phyloP scores from a whole-genome alignment of 768 basidiomycete species.

The Xanthoconium purpureum region DNA sequence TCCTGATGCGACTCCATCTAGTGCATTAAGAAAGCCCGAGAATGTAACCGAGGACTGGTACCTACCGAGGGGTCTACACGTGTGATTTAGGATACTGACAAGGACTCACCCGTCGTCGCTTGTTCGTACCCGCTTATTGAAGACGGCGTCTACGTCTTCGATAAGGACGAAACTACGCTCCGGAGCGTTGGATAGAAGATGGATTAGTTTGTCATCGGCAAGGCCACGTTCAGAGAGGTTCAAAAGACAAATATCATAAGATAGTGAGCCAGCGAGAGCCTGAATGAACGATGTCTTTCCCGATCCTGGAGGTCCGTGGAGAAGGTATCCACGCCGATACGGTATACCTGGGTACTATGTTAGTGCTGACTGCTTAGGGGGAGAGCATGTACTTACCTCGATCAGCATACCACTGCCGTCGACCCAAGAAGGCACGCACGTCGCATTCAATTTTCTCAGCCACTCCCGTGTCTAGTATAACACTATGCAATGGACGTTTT shows the following conservation, averaged over 20 bases:
- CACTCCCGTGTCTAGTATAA: conserved; percentile 81
- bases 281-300: conserved; percentile 99
- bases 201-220: conserved; percentile 94
- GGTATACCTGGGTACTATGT: conserved; percentile 70
- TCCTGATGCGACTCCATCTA: conserved; percentile 96
- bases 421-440: conserved; percentile 72
- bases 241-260: conserved; percentile 93
- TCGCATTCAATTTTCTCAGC: conserved; percentile 82
- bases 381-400: conserved; percentile 58
- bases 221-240: conserved; percentile 96
- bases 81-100: neutral
- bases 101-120: conserved; percentile 82
- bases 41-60: conserved; percentile 96
- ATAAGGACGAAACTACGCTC: conserved; percentile 93
- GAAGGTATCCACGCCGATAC: conserved; percentile 90
- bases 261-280: conserved; percentile 86
- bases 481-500: conserved; percentile 83
- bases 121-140: conserved; percentile 88
- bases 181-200: conserved; percentile 88
- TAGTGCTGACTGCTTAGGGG: neutral
- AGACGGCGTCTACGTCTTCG: conserved; percentile 97
- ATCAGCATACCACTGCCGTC: conserved; percentile 94
- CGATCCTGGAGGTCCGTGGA: conserved; percentile 95
- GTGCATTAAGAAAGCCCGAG: conserved; percentile 93
- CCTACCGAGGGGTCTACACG: conserved; percentile 38